Evolutionary conservation across 805 yeast genomes (phyloP).

Genomic region (Starmerella scarabaei): DNA sequence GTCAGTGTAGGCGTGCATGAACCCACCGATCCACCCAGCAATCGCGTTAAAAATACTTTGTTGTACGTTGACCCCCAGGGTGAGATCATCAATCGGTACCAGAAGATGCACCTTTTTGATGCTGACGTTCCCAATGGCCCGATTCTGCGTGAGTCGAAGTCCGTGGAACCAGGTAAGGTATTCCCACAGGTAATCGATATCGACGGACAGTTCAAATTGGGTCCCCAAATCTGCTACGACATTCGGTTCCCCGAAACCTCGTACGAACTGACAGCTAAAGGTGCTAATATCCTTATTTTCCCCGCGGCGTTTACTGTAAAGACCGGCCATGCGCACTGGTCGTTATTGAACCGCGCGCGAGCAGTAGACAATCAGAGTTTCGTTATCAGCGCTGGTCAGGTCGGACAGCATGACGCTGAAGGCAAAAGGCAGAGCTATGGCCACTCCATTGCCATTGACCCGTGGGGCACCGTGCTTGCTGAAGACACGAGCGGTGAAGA

Average conservation of each 20-base stretch:
- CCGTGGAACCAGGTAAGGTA: conserved; percentile 78
- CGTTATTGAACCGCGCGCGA: conserved; percentile 59
- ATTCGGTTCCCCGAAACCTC: conserved; percentile 71
- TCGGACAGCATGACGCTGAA: conserved; percentile 55
- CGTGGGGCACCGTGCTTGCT: conserved; percentile 72
- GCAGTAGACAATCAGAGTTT: conserved; percentile 83
- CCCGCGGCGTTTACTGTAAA: conserved; percentile 90
- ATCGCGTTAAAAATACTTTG: conserved; percentile 55
- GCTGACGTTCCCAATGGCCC: conserved; percentile 75
- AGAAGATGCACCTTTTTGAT: conserved; percentile 80
- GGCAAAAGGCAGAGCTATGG: conserved; percentile 76
- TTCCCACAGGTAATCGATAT: conserved; percentile 44
- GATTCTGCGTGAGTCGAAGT: conserved; percentile 56
- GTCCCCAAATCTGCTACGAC: conserved; percentile 71
- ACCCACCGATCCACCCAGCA: conserved; percentile 36
- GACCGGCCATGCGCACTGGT: conserved; percentile 91
- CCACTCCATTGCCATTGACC: conserved; percentile 74
- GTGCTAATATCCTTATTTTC: conserved; percentile 65
- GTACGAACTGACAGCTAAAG: conserved; percentile 44
- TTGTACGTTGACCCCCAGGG: conserved; percentile 61
- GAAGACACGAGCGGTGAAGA: conserved; percentile 73
- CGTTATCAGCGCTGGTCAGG: conserved; percentile 81
- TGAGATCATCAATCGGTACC: conserved; percentile 53
- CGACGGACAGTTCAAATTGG: conserved; percentile 67
- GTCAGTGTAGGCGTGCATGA: conserved; percentile 86